Evolutionary conservation across 306 rosid genomes (phyloP), one percentile per base, ranked within the genome.

Genomic region (Abrus precatorius): DNA sequence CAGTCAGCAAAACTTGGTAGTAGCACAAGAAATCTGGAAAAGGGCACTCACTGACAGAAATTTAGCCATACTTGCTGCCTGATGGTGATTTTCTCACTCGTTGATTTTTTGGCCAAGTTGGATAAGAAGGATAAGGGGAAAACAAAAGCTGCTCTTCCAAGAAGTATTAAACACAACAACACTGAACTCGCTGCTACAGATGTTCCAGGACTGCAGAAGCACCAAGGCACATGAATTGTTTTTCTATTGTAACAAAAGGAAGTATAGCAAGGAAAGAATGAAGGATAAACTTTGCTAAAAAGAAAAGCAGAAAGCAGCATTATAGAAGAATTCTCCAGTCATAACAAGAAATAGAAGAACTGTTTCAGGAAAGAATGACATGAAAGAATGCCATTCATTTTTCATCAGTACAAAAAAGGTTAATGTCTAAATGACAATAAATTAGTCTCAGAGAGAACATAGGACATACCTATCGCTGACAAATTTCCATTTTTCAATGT

Each of bases 401-500:
- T 78, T 69, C 8, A 38, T 40, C 14, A n/a, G 32, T 29, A 28
- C 33, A 48, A 69, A 75, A 74, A 36, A 10, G 74, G 6, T 70
- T 68, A 7, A 34, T 50, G 55, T 29, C 63, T 60, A 66, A 77
- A 69, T 65, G 76, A 62, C 64, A 77, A 40, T 55, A 36, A 33
- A 56, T 36, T 30, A 69, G 62, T 48, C 1, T 20, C 1, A 27
- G 29, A 56, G 50, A 75, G 60, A 41, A 70, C 53, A 48, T 14
- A 44, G 69, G 52, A 14, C 81, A 54, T 91, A 95, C 99, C 98
- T 95, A 72, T 93, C 94, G 76, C 96, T 93, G 28, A 93, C 98
- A 74, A 85, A 95, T 82, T 88, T 91, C 99, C 98, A 95, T 83
- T 95, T 95, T 56, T 95, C 99, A 54, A 95, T 93, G 87, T 95